Conservation (phyloP, 2,329 filamentous ascomycete species). For the Talaromyces sp. region DNA sequence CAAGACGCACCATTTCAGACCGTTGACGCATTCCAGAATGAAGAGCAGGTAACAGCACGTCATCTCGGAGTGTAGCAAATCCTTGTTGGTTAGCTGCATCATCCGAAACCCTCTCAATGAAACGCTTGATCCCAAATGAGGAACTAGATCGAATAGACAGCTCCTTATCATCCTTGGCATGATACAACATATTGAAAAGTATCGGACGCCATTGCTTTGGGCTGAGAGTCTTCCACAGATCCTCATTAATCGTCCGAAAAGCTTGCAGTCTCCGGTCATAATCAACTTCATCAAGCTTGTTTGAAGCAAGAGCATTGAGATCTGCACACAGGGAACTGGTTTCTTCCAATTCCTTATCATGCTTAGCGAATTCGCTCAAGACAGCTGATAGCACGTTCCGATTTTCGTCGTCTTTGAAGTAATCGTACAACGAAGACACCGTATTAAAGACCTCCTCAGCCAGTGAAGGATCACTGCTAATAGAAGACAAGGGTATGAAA, state of each 20-base stretch:
- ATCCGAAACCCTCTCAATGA: constrained; percentile 61
- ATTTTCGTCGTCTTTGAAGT: constrained; percentile 77
- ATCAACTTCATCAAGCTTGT: constrained; percentile 76
- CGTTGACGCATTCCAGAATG: constrained; percentile 69
- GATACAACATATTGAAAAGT: constrained; percentile 83
- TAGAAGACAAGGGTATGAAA: constrained; percentile 64
- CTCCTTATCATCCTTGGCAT: constrained; percentile 79
- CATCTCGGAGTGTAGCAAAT: constrained; percentile 56
- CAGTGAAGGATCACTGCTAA: constrained; percentile 52
- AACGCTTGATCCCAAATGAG: constrained; percentile 71
- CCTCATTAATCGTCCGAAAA: constrained; percentile 65
- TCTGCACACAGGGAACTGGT: constrained; percentile 68
- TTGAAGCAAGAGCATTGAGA: constrained; percentile 71
- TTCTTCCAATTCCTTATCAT: constrained; percentile 55
- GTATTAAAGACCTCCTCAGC: constrained; percentile 65
- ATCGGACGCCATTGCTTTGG: constrained; percentile 79
- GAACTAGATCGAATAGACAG: constrained; percentile 80
- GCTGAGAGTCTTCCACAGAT: constrained; percentile 55
- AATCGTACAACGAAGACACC: constrained; percentile 77
- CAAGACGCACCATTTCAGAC: constrained; percentile 78
- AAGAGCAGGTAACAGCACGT: constrained; percentile 67
- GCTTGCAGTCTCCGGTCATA: constrained; percentile 76
- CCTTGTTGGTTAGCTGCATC: constrained; percentile 39
- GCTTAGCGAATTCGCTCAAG: constrained; percentile 62
- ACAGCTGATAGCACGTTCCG: constrained; percentile 69